These are phyloP conservation scores for Mycosphaerella sp. DNA, from an alignment of 2,329 filamentous ascomycete genomes.

Conservation along the genomic window DNA sequence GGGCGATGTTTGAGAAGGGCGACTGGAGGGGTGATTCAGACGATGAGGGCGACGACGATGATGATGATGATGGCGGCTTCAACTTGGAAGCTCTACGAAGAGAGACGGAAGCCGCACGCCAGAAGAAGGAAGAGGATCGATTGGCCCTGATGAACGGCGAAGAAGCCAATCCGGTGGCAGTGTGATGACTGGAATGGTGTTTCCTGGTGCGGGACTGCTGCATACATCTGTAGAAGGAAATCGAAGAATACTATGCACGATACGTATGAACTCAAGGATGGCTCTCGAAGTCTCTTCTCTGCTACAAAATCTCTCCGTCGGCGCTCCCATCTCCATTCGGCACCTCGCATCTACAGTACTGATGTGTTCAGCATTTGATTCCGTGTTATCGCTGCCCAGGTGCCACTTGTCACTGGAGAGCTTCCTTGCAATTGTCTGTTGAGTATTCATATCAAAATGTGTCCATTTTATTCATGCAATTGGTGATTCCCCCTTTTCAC, in stretches of 20 bases:
- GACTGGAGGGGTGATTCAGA: slow-evolving; percentile 56
- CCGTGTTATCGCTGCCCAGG: no score
- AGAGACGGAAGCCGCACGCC: slow-evolving; percentile 73
- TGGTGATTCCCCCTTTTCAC: no score
- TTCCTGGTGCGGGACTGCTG: neutral
- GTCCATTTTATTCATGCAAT: no score
- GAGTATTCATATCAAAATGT: no score
- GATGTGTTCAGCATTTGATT: no score
- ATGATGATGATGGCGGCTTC: slow-evolving; percentile 57
- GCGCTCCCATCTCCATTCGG: no score
- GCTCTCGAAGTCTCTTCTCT: no score
- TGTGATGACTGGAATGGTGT: slow-evolving; percentile 5
- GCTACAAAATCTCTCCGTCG: no score
- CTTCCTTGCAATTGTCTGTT: no score
- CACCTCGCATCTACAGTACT: no score
- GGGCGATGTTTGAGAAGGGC: slow-evolving; percentile 92
- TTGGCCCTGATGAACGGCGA: slow-evolving; percentile 30
- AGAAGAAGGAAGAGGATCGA: slow-evolving; percentile 71
- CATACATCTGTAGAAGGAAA: neutral
- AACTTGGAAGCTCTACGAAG: slow-evolving; percentile 75
- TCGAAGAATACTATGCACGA: slow-evolving; percentile 2
- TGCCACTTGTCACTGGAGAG: no score
- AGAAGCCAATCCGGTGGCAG: slow-evolving; percentile 8
- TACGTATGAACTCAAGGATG: neutral
- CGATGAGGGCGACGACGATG: slow-evolving; percentile 56